phyloP scores from a whole-genome alignment of 2,329 filamentous ascomycete genomes.

The Exophiala lecanii-corni region DNA sequence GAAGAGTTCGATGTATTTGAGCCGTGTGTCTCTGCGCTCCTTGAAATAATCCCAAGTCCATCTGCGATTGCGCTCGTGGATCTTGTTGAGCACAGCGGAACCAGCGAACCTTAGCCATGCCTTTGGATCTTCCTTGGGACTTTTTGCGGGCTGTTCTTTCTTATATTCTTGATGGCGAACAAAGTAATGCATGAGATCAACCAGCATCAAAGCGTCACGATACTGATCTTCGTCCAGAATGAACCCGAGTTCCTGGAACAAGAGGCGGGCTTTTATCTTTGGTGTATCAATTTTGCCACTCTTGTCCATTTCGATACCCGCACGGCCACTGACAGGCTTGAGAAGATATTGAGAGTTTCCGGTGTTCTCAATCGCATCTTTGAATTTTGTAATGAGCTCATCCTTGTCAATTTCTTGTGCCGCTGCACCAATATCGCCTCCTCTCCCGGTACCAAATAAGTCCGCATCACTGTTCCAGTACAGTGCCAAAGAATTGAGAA shows the following conservation, averaged over 20 bases:
- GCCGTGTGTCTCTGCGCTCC: slow-evolving; percentile 84
- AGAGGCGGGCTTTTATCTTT: slow-evolving; percentile 81
- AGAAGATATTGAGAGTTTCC: slow-evolving; percentile 89
- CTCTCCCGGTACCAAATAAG: slow-evolving; percentile 75
- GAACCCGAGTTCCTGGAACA: slow-evolving; percentile 97
- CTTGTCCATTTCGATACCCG: slow-evolving; percentile 93
- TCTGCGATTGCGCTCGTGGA: slow-evolving; percentile 84
- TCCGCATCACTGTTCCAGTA: slow-evolving; percentile 98
- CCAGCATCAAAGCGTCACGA: slow-evolving; percentile 93
- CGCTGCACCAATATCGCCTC: slow-evolving; percentile 55
- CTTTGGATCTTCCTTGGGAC: slow-evolving; percentile 80
- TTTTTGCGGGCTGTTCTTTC: slow-evolving; percentile 77
- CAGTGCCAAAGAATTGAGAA: slow-evolving; percentile 79
- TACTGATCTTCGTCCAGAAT: slow-evolving; percentile 98
- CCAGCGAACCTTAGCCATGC: slow-evolving; percentile 93
- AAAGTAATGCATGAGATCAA: slow-evolving; percentile 98
- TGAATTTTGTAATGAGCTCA: slow-evolving; percentile 73
- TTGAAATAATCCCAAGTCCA: slow-evolving; percentile 98
- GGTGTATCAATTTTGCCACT: slow-evolving; percentile 72
- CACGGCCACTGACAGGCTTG: slow-evolving; percentile 90
- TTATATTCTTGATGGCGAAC: slow-evolving; percentile 97
- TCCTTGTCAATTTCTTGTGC: slow-evolving; percentile 64
- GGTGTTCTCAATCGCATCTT: slow-evolving; percentile 70
- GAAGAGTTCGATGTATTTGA: slow-evolving; percentile 86
- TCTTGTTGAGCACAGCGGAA: slow-evolving; percentile 83